Base-by-base conservation (phyloP, 2,329 filamentous ascomycete genomes). In the Calonectria naviculata region DNA sequence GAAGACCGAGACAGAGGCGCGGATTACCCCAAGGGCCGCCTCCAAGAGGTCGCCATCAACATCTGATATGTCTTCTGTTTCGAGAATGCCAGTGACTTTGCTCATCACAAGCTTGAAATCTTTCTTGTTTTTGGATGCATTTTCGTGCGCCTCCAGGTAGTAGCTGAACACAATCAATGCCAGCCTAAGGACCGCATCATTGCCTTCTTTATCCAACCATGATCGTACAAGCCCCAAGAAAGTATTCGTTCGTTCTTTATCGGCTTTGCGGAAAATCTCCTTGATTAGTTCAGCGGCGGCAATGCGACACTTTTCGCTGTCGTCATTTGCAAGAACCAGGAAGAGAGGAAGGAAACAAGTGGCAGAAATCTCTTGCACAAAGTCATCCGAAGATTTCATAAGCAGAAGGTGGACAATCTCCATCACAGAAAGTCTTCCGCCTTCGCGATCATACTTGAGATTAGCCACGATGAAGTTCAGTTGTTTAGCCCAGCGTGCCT, bases 371-470 rank as follows among this genome's bases (percentile, higher is more conserved):
- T 98, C 94, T 80, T 97, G 94, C 9, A 95, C 90, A 54, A 95
- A 91, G 29, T 95, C 93, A 44, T 95, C 90, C 0, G 93, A 93
- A 5, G 95, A 92, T 83, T 98, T 98, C 73, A 90, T 92, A 26
- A 98, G 87, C n/a, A 99, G 87, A 49, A 95, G 87, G 79, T 98
- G 93, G 54, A 98, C 88, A 4, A 96, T 91, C 83, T 99, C 97
- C 90, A 99, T 94, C 31, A 98, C 94, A 1, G 95, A 98, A 71
- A 98, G 88, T 42, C 97, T 90, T 31, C 97, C 97, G 71, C 97
- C 94, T 76, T 95, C 92, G 78, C 97, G 92, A 49, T 96, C 91
- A 81, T 98, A 99, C 71, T 96, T 93, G 74, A 99, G 87, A 79
- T 99, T 99, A 78, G 94, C 94, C 61, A 97, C 90, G 60, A 99